These are phyloP conservation scores for Cystobasidiaceae sp. DNA, from an alignment of 1,284 basidiomycete genomes.

Conservation along the genomic window DNA sequence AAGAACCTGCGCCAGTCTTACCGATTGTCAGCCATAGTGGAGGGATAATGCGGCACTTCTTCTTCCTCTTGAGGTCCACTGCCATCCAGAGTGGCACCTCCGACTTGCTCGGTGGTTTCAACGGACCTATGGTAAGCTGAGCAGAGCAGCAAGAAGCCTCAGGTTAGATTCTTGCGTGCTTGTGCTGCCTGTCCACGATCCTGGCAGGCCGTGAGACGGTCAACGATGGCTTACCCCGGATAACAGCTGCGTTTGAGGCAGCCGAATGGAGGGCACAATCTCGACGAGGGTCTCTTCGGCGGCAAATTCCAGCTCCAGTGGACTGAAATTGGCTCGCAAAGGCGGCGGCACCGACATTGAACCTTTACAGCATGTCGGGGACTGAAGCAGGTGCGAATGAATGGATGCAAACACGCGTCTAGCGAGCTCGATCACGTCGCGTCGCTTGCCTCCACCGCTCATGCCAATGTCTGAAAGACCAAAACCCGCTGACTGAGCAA, in stretches of 20 bases:
- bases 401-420: not conserved
- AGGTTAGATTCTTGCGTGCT: not conserved
- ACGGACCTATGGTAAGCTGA: constrained; percentile 58
- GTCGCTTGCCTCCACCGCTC: too few species aligned
- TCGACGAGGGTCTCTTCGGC: constrained; percentile 31
- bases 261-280: constrained; percentile 29
- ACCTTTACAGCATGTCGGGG: not conserved
- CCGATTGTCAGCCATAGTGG: constrained; percentile 84
- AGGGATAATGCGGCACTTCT: constrained; percentile 84
- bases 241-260: constrained; percentile 29
- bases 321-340: constrained; percentile 27
- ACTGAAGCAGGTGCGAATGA: not conserved
- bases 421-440: not conserved
- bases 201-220: not conserved
- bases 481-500: too few species aligned
- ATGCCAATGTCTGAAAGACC: too few species aligned
- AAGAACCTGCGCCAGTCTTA: constrained; percentile 48
- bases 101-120: constrained; percentile 75
- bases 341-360: constrained; percentile 24
- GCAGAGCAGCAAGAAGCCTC: not conserved
- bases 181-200: not conserved
- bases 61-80: constrained; percentile 82
- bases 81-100: constrained; percentile 92
- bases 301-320: constrained; percentile 30
- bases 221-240: not conserved